These are phyloP conservation scores for Hyphodiscus hymeniophilus DNA, from an alignment of 495 filamentous ascomycete species.

Conservation along the genomic window DNA sequence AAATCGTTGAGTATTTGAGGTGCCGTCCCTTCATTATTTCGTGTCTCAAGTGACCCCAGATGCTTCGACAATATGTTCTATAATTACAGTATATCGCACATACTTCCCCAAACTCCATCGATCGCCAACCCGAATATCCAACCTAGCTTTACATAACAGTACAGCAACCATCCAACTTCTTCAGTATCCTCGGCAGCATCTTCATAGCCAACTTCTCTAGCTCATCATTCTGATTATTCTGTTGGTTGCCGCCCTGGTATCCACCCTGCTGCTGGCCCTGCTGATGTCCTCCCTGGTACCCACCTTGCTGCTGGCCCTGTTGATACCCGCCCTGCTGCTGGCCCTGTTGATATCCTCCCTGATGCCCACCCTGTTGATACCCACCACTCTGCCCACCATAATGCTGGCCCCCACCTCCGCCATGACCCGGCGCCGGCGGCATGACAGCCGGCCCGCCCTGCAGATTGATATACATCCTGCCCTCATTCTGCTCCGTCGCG, in stretches of 20 bases:
- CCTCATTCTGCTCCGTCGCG: conserved; percentile 77
- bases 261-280: too few species aligned
- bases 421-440: conserved; percentile 24
- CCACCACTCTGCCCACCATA: conserved; percentile 21
- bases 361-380: conserved; percentile 14
- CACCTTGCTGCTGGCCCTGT: conserved; percentile 28
- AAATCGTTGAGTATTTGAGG: too few species aligned
- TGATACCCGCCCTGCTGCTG: conserved; percentile 26
- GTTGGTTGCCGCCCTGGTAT: conserved; percentile 14
- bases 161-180: conserved; percentile 57
- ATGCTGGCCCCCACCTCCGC: conserved; percentile 19
- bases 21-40: too few species aligned
- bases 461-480: conserved; percentile 69
- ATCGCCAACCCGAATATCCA: too few species aligned
- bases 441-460: conserved; percentile 38
- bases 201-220: conserved; percentile 57
- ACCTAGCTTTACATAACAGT: conserved; percentile 69
- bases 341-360: conserved; percentile 6
- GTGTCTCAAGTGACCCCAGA: too few species aligned
- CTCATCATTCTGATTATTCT: conserved; percentile 48
- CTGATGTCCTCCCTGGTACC: conserved; percentile 1
- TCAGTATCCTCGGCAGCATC: conserved; percentile 50
- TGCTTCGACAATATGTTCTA: too few species aligned
- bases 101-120: too few species aligned
- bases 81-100: too few species aligned